Percentiles rank a stretch among this genome's conserved stretches.
Evolutionary conservation across 2,329 filamentous ascomycete species (phyloP).

Genomic region (Zopfia rhizophila): DNA sequence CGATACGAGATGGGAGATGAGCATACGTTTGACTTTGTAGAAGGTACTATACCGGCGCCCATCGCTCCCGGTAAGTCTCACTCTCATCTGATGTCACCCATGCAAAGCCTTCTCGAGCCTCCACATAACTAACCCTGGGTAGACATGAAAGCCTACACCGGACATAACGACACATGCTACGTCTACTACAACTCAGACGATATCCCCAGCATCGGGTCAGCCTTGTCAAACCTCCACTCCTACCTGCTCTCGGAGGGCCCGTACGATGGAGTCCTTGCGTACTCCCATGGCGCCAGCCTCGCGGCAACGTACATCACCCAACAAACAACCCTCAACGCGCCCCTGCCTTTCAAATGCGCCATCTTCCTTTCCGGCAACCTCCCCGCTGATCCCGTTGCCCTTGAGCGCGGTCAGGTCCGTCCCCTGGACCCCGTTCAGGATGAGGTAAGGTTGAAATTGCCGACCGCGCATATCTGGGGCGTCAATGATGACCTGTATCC

Average conservation of each 20-base stretch:
- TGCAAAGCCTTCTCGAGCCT: no score
- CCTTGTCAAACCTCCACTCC: constrained; percentile 8
- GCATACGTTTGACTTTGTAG: constrained; percentile 19
- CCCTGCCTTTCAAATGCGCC: constrained; percentile 11
- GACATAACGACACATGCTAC: not conserved
- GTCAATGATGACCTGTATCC: not conserved
- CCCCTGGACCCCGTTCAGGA: not conserved
- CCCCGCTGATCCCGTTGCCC: not conserved
- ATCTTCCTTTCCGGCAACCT: constrained; percentile 13
- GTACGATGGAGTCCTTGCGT: constrained; percentile 24
- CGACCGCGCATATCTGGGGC: constrained; percentile 19
- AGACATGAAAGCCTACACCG: not conserved
- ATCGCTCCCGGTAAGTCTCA: constrained; percentile 14
- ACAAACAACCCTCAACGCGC: not conserved
- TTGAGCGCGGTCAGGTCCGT: constrained; percentile 6
- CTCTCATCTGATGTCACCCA: no score
- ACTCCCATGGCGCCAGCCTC: constrained; percentile 19
- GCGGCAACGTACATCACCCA: constrained; percentile 11
- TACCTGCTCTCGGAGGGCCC: constrained; percentile 20
- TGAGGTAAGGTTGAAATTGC: constrained; percentile 5
- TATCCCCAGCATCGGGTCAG: no score
- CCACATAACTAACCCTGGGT: no score
- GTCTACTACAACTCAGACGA: constrained; percentile 21
- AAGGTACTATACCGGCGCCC: constrained; percentile 14
- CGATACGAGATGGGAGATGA: constrained; percentile 15